Base-by-base conservation (phyloP, 805 yeast genomes). In the Pichia sporocuriosa region DNA sequence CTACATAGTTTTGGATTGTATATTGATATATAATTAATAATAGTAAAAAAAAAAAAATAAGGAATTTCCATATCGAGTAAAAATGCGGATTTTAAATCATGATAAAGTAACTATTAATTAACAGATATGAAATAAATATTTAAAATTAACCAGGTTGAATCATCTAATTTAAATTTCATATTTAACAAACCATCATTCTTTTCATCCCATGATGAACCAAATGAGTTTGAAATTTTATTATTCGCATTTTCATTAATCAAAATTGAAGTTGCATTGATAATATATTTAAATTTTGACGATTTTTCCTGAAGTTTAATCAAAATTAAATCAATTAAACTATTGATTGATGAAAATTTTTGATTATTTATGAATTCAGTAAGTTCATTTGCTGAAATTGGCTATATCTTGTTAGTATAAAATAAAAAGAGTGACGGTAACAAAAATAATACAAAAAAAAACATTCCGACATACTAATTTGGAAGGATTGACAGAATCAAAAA, bases 161-260 rank as follows among this genome's bases (percentile, higher is more conserved):
- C 47, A n/a, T 49, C 54, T 8, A 46, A 28, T 6, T 51, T 48
- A 12, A 68, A 43, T 37, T 60, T 61, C 17, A 71, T 42, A 20
- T 65, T 65, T 11, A 70, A 58, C 26, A 66, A 59, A 2, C 84
- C 85, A 56, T 80, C 87, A 35, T 66, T 75, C 11, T 62, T 58
- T 8, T 63, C 53, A 47, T 78, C 78, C 84, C 84, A 79, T 4
- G 70, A 61, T 0, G 80, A 71, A 10, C 80, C 81, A 36, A 75
- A 62, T n/a, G 66, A 57, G 9, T 70, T 61, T 3, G 59, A 48
- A 16, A 32, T 41, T 12, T 70, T 48, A 20, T 54, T 53, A 4
- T 55, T 51, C 17, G 60, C 54, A 1, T 49, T 48, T 11, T 51
- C 52, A 5, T 44, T 28, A 17, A 56, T 46, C 9, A 47, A 50